Base-by-base conservation (phyloP, 345 rosid species). In the Nephelium lappaceum region DNA sequence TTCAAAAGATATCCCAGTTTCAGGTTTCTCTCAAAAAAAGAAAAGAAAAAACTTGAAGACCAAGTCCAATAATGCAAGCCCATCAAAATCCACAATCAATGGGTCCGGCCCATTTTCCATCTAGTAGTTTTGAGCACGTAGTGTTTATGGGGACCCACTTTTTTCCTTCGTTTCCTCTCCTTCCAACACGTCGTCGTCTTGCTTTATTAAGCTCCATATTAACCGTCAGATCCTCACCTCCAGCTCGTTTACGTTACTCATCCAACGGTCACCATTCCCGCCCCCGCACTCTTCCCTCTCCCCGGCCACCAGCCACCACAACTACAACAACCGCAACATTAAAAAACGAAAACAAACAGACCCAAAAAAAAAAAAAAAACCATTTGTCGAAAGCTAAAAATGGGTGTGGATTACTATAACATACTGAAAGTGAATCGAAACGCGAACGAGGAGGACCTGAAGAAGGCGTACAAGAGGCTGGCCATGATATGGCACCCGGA, bases 401-500 rank as follows among this genome's bases (percentile, higher is more conserved):
- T 95, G 99, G 98, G 99, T 14, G 87, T 89, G 6, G 99, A 95
- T 87, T 95, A 95, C 86, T 93, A 95, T 87, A 95, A 95, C 80
- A 92, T 92, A 63, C 89, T 95, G 7, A 93, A 93, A 81, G 97
- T 95, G 76, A 95, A 95, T 69, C 87, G 97, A 74, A 87, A 91
- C 74, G 99, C 99, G 19, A 91, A 84, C 84, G 96, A 89, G 0
- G 97, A 93, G 6, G 99, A 93, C 75, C 91, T 95, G 21, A 91
- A 88, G 80, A 95, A 88, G 82, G 87, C 99, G 21, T 93, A 95
- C 91, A 92, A 89, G 84, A 84, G 99, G 55, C 89, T 95, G 5
- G 98, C 98, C 5, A 93, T 92, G 97, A 93, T 93, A 42, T 95
- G 99, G 99, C 99, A 95, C 84, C 99, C 99, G 1, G 99, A 95